Base-by-base conservation (phyloP, 352 stramenopile species). In the Pythium brassicae region DNA sequence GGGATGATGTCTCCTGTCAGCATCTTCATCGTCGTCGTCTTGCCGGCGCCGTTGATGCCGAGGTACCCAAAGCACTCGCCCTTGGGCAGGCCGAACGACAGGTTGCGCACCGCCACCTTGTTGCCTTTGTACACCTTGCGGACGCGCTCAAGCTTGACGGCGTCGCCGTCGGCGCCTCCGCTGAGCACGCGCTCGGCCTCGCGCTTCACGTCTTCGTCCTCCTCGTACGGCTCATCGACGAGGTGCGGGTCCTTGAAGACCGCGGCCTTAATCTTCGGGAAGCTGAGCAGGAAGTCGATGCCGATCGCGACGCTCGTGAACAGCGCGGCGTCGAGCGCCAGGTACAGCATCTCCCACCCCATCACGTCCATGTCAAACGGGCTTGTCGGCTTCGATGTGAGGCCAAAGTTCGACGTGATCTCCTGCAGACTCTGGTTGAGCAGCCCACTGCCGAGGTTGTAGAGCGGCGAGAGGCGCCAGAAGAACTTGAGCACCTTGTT, bases 21-120 rank as follows among this genome's bases (percentile, higher is more conserved):
- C 76, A 98, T 97, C 59, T 96, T 97, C 72, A 98, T 96, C 8
- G 94, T 97, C 23, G 95, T 98, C 9, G 91, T 97, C 65, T 99
- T 98, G 35, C 95, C 95, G 7, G 83, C 95, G 26, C 94, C 93
- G 54, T 98, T 98, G 53, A 98, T 95, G 32, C 95, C 95, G 4
- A 98, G 74, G 56, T 97, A 94, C 2, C 95, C 95, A 66, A 98
- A 98, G 55, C 92, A 97, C 53, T 98, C 88, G 25, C 95, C 92
- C 3, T 71, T 68, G 26, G 71, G 69, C 29, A 97, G 57, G 23
- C 78, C 84, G 37, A 97, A 94, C 2, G 78, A 89, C 20, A 97
- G 50, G 40, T 87, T 68, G 23, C 68, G 58, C 50, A 96, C 82
- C 6, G 85, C 91, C 19, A 93, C 78, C 61, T 95, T 97, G 44